A percentile compares a stretch with the other conserved stretches of the same genome.
Conservation (phyloP, 2,329 filamentous ascomycete genomes). For the Ophiosphaerella narmari region DNA sequence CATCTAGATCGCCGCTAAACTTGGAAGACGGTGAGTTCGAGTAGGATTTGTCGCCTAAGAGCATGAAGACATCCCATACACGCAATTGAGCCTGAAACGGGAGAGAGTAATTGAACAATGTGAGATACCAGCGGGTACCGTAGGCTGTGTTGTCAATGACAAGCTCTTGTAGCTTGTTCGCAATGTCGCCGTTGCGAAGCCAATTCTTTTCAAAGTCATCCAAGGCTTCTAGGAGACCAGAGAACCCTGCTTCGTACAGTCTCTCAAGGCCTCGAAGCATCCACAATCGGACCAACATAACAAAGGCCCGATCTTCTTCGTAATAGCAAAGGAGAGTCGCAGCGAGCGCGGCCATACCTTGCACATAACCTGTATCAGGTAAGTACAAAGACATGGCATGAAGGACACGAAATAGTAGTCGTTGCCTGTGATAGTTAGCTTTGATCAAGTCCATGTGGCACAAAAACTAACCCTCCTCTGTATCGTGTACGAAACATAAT, state of each 20-base stretch:
- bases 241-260: constrained; percentile 83
- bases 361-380: constrained; percentile 89
- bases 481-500: constrained; percentile 97
- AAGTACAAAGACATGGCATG: constrained; percentile 92
- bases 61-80: constrained; percentile 97
- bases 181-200: constrained; percentile 79
- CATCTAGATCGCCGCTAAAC: constrained; percentile 70
- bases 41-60: constrained; percentile 75
- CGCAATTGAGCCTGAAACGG: constrained; percentile 92
- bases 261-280: constrained; percentile 82
- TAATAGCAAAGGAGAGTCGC: constrained; percentile 95
- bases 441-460: not conserved
- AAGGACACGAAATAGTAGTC: constrained; percentile 87
- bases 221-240: constrained; percentile 82
- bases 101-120: constrained; percentile 94
- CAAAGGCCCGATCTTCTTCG: constrained; percentile 90
- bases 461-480: constrained; percentile 67
- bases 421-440: constrained; percentile 58
- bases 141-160: constrained; percentile 88
- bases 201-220: constrained; percentile 83
- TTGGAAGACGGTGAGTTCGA: constrained; percentile 45
- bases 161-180: constrained; percentile 75
- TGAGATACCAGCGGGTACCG: constrained; percentile 95
- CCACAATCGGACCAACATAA: constrained; percentile 97
- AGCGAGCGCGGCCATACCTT: constrained; percentile 94